These are phyloP conservation scores for Lophiotrema nucula DNA, from an alignment of 495 filamentous ascomycete genomes.

Conservation along the genomic window DNA sequence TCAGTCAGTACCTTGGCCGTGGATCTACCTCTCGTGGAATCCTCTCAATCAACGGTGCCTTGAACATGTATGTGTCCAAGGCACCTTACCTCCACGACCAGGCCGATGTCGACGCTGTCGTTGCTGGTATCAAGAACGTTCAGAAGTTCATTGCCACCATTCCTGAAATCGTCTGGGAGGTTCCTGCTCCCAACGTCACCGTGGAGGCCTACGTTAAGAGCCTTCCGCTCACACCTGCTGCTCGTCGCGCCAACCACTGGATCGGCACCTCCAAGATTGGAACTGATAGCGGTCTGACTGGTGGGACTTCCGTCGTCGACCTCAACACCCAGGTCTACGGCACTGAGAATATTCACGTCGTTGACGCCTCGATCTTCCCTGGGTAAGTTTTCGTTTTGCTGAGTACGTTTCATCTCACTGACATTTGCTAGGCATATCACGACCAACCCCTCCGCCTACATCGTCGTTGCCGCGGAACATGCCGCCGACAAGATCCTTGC, in stretches of 20 bases:
- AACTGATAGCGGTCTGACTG: constrained; percentile 61
- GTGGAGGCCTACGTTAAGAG: constrained; percentile 55
- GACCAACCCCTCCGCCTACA: constrained; percentile 60
- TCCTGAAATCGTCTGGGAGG: constrained; percentile 52
- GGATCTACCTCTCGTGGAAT: constrained; percentile 61
- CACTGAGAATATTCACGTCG: constrained; percentile 66
- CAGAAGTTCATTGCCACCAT: constrained; percentile 54
- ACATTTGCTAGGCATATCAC: constrained; percentile 40
- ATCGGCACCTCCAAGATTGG: constrained; percentile 65
- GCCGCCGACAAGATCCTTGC: constrained; percentile 56
- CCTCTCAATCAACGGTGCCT: constrained; percentile 57
- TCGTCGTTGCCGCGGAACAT: constrained; percentile 58
- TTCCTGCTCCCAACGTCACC: constrained; percentile 52
- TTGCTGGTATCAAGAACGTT: constrained; percentile 58
- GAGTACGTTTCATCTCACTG: neutral
- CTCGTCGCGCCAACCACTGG: constrained; percentile 69
- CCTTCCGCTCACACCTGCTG: constrained; percentile 48
- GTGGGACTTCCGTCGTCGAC: constrained; percentile 69
- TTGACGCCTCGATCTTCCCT: constrained; percentile 64
- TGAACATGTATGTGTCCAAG: constrained; percentile 55
- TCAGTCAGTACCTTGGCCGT: constrained; percentile 65
- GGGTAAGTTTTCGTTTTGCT: constrained; percentile 41
- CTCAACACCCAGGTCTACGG: constrained; percentile 68
- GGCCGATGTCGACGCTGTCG: constrained; percentile 51
- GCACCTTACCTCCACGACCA: constrained; percentile 55